Conservation (phyloP, 2,329 filamentous ascomycete genomes). For the Fusarium camptoceras region DNA sequence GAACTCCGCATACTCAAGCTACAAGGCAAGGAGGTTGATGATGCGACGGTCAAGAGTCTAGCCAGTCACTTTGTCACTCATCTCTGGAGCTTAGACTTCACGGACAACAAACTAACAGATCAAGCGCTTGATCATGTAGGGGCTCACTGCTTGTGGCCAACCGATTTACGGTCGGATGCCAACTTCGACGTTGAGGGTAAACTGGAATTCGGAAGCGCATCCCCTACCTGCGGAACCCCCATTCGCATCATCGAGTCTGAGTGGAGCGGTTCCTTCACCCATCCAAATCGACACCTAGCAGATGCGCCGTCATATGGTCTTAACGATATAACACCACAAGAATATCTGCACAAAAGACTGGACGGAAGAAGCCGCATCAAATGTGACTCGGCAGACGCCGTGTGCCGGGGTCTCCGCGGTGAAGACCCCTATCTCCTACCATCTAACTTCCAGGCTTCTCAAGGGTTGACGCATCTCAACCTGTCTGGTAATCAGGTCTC, state of each 20-base stretch:
- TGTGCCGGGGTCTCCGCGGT: conserved; percentile 41
- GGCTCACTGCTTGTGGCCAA: conserved; percentile 49
- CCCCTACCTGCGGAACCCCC: conserved; percentile 55
- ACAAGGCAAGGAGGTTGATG: conserved; percentile 60
- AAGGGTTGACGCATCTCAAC: conserved; percentile 65
- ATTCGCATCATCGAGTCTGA: conserved; percentile 61
- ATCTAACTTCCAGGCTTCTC: conserved; percentile 37
- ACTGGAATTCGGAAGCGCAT: conserved; percentile 50
- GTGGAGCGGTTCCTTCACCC: conserved; percentile 57
- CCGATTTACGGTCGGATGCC: conserved; percentile 51
- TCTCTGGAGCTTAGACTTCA: conserved; percentile 69
- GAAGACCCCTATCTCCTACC: conserved; percentile 36
- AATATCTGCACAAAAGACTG: conserved; percentile 49
- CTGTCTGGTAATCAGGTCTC: conserved; percentile 64
- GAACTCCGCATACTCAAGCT: conserved; percentile 65
- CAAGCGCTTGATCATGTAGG: conserved; percentile 49
- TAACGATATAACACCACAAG: conserved; percentile 34
- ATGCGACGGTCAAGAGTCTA: conserved; percentile 49
- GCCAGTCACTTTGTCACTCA: conserved; percentile 51
- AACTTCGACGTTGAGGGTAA: conserved; percentile 61
- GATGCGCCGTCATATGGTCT: conserved; percentile 58
- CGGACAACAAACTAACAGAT: conserved; percentile 65
- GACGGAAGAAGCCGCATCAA: conserved; percentile 43
- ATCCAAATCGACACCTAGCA: conserved; percentile 60
- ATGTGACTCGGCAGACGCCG: conserved; percentile 47